Conservation (phyloP, 441 rosid genomes). For the Cnidoscolus chayamansa region DNA sequence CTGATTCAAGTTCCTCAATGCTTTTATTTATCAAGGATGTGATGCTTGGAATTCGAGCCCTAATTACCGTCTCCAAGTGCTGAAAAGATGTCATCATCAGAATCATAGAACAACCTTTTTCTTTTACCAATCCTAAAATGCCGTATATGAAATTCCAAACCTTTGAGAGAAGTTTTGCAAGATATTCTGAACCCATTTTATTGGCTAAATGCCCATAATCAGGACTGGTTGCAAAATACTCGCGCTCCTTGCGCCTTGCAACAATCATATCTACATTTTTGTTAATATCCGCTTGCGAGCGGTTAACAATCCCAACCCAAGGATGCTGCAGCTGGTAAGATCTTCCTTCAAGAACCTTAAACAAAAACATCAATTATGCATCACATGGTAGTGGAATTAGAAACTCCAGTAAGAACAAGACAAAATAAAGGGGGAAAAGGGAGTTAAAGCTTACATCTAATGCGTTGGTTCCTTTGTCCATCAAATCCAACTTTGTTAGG, state of each 20-base stretch:
- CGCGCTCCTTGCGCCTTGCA: slow-evolving; percentile 92
- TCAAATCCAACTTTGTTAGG: slow-evolving; percentile 83
- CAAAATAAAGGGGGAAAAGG: background rate
- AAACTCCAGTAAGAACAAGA: background rate
- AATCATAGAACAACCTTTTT: background rate
- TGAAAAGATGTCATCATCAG: slow-evolving; percentile 30
- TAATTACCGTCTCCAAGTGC: slow-evolving; percentile 88
- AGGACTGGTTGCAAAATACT: slow-evolving; percentile 89
- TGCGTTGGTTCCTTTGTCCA: slow-evolving; percentile 95
- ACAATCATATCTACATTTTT: slow-evolving; percentile 83
- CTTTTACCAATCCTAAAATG: background rate
- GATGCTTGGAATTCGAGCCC: slow-evolving; percentile 89
- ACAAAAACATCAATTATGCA: slow-evolving; percentile 18
- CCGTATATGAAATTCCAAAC: slow-evolving; percentile 33
- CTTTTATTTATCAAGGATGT: slow-evolving; percentile 82
- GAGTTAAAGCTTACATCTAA: slow-evolving; percentile 48
- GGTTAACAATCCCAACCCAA: slow-evolving; percentile 99
- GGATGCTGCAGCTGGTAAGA: slow-evolving; percentile 86
- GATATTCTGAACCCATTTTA: slow-evolving; percentile 97
- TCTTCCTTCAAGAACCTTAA: slow-evolving; percentile 92
- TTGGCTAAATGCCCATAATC: slow-evolving; percentile 89
- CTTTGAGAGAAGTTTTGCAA: slow-evolving; percentile 93
- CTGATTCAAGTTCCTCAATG: slow-evolving; percentile 90
- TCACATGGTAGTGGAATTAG: background rate
- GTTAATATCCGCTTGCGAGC: slow-evolving; percentile 96